phyloP scores from a whole-genome alignment of 1,284 basidiomycete species.

The Neolentinus lepideus region DNA sequence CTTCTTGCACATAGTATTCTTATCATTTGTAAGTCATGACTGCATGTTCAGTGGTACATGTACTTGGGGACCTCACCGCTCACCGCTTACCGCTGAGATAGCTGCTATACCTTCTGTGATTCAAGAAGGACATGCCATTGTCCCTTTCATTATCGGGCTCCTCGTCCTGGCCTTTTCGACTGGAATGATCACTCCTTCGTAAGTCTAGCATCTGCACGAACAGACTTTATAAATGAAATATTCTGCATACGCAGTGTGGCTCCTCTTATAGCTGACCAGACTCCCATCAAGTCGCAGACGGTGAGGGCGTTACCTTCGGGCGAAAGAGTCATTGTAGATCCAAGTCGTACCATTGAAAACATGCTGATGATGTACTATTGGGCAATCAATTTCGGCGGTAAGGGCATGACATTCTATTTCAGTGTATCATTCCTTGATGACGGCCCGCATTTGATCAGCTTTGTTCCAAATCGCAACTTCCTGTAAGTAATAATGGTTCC shows the following conservation, averaged over 20 bases:
- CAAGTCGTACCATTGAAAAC: neutral
- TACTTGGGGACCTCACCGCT: neutral
- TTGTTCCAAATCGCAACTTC: neutral
- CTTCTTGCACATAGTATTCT: conserved; percentile 15
- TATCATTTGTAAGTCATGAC: neutral
- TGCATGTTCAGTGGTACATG: too few species aligned
- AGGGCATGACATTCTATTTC: neutral
- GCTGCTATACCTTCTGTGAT: neutral
- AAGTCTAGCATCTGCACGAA: neutral
- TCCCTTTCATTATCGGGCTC: neutral
- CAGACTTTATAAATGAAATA: neutral
- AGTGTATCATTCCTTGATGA: neutral
- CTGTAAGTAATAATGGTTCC: neutral
- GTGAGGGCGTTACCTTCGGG: neutral
- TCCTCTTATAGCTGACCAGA: neutral
- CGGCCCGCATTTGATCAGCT: neutral
- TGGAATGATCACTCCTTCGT: neutral
- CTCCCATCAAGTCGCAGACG: neutral
- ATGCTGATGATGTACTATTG: neutral
- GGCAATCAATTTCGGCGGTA: neutral
- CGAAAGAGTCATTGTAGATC: neutral
- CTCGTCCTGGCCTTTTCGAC: neutral
- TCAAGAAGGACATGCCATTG: neutral
- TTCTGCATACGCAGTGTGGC: neutral
- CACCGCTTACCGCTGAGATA: neutral